phyloP scores from a whole-genome alignment of 306 rosid species.

The Senna tora region DNA sequence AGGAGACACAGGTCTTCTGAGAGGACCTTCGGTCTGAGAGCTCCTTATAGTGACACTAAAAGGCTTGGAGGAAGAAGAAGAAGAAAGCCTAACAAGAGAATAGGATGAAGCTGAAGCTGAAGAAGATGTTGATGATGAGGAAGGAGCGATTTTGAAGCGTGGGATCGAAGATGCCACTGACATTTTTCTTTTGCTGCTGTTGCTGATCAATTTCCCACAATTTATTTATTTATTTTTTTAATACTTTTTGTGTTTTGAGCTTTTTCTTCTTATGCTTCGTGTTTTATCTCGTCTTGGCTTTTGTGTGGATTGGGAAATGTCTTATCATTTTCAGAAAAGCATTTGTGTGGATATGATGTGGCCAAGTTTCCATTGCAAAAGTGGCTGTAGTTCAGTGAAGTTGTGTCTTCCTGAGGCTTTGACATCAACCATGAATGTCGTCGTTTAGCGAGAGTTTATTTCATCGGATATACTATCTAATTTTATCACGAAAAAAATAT shows the following conservation, averaged over 20 bases:
- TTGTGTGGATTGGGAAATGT: constrained; percentile 40
- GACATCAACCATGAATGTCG: too few species aligned
- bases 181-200: constrained; percentile 50
- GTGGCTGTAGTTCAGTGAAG: constrained; percentile 19
- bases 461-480: too few species aligned
- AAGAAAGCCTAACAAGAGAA: constrained; percentile 42
- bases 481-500: too few species aligned
- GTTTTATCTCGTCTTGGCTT: constrained; percentile 30
- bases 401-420: too few species aligned
- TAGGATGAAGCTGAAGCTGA: constrained; percentile 43
- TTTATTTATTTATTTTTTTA: constrained; percentile 2
- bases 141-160: constrained; percentile 60
- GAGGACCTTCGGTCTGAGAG: constrained; percentile 85
- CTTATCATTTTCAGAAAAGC: constrained; percentile 47
- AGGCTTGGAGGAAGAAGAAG: constrained; percentile 46
- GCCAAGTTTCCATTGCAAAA: constrained; percentile 57
- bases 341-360: constrained; percentile 62
- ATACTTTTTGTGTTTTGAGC: neutral
- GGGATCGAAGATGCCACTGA: constrained; percentile 71
- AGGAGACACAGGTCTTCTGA: constrained; percentile 85
- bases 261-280: constrained; percentile 31
- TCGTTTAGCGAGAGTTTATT: too few species aligned
- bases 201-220: neutral
- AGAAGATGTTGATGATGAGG: constrained; percentile 55
- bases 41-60: constrained; percentile 51